Evolutionary conservation across 2,329 filamentous ascomycete genomes (phyloP).

Genomic region (Fusarium papillatum): DNA sequence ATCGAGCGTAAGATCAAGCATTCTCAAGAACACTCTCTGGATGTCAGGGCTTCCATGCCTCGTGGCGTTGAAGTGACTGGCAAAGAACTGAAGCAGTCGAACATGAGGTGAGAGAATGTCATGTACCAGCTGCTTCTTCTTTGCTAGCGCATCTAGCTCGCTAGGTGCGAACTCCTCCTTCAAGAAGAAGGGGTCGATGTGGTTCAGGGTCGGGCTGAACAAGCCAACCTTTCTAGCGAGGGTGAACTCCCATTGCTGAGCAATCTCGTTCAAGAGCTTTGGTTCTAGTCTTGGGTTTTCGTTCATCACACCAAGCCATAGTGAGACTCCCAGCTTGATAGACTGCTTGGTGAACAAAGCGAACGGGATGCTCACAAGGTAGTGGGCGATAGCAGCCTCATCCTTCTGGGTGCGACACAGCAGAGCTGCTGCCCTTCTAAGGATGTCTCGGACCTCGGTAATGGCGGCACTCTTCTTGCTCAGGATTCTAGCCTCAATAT

Average conservation of each 20-base stretch:
- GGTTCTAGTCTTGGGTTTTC: slow-evolving; percentile 93
- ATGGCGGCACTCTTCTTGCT: slow-evolving; percentile 79
- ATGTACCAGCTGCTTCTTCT: slow-evolving; percentile 83
- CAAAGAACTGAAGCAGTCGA: slow-evolving; percentile 88
- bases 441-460: slow-evolving; percentile 82
- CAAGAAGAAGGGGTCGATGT: slow-evolving; percentile 89
- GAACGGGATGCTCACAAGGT: slow-evolving; percentile 94
- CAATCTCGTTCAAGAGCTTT: slow-evolving; percentile 87
- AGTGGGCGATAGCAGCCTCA: slow-evolving; percentile 84
- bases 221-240: slow-evolving; percentile 84
- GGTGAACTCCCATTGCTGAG: slow-evolving; percentile 90
- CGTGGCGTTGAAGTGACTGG: slow-evolving; percentile 94
- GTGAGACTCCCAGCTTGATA: slow-evolving; percentile 93
- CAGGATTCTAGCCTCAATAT: slow-evolving; percentile 79
- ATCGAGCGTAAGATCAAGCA: slow-evolving; percentile 84
- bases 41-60: slow-evolving; percentile 87
- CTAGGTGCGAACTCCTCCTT: slow-evolving; percentile 95
- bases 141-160: slow-evolving; percentile 80
- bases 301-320: slow-evolving; percentile 98
- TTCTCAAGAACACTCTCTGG: slow-evolving; percentile 84
- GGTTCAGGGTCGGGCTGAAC: slow-evolving; percentile 81
- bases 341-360: slow-evolving; percentile 94
- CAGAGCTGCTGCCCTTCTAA: slow-evolving; percentile 87
- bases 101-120: slow-evolving; percentile 90
- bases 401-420: slow-evolving; percentile 84